Conservation (phyloP, 2,329 filamentous ascomycete genomes). For the Fusarium lateritium region DNA sequence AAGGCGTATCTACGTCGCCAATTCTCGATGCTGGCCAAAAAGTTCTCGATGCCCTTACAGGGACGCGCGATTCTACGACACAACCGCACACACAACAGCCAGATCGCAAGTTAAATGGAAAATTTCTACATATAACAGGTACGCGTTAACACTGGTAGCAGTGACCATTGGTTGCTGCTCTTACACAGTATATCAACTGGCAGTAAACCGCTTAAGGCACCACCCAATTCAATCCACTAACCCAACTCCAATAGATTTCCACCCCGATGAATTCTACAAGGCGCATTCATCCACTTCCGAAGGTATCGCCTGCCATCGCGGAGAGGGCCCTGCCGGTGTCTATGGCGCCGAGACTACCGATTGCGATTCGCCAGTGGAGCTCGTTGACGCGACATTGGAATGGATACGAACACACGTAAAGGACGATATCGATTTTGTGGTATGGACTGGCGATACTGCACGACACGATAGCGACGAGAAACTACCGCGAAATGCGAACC, state of each 20-base stretch:
- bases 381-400: conserved; percentile 89
- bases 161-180: conserved; percentile 19
- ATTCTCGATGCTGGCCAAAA: conserved; percentile 39
- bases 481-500: conserved; percentile 79
- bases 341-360: conserved; percentile 90
- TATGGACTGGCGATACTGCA: conserved; percentile 94
- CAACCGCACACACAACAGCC: conserved; percentile 41
- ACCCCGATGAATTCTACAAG: conserved; percentile 92
- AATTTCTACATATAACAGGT: conserved; percentile 93
- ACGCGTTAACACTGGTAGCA: conserved; percentile 49
- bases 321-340: conserved; percentile 80
- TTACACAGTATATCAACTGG: conserved; percentile 21
- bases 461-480: conserved; percentile 90
- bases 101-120: conserved; percentile 72
- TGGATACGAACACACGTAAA: conserved; percentile 87
- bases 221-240: conserved; percentile 28
- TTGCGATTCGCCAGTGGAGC: conserved; percentile 86
- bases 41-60: conserved; percentile 33
- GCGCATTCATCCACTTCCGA: conserved; percentile 79
- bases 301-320: conserved; percentile 82
- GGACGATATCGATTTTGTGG: conserved; percentile 87
- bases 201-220: conserved; percentile 5
- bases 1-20: conserved; percentile 44
- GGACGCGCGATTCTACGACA: conserved; percentile 28
- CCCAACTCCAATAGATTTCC: conserved; percentile 77